Base-by-base conservation (phyloP, 805 yeast species). In the Jamesozyma piceae region DNA sequence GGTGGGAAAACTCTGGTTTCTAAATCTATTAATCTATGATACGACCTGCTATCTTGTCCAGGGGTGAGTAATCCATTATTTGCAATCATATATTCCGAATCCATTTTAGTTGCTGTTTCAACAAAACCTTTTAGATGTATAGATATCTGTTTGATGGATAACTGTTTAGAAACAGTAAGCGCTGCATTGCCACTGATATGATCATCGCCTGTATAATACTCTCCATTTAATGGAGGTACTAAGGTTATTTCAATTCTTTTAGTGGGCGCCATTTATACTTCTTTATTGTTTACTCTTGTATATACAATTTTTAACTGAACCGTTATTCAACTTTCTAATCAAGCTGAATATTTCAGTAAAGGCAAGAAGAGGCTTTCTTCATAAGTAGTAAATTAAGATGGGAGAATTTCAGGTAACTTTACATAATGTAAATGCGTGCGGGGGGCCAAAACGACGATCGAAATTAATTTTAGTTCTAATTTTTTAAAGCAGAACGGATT, bases 81-180 rank as follows among this genome's bases (percentile, higher is more conserved):
- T n/a, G 49, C 43, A 39, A 51, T 45, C 39, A 49, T 42, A 35
- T 46, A 45, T 9, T 48, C 49, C 13, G 52, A 44, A 39, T 54
- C 60, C 26, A 52, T 41, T 32, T 52, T 54, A 1, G 60, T 55
- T 17, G 51, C 37, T 1, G 64, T 57, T 40, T 58, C 59, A 14
- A 55, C 43, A 30, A 52, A 53, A 4, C 60, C 63, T 39, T 53
- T 54, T 22, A 78, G 70, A 60, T 94, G 89, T 59, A 73, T 74
- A 55, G 67, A 83, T 50, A 65, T 57, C 33, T 51, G 41, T 37
- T 52, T 49, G 10, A 66, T 51, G 21, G 61, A 44, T n/a, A 54
- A 37, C 1, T 61, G 51, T 34, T 51, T 62, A 11, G 43, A 49
- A 17, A 52, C 48, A 15, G 49, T 48, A 3, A 60, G 45, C 11